phyloP scores from a whole-genome alignment of 371 early-diverging fungal species.

The Apophysomyces trapeziformis region DNA sequence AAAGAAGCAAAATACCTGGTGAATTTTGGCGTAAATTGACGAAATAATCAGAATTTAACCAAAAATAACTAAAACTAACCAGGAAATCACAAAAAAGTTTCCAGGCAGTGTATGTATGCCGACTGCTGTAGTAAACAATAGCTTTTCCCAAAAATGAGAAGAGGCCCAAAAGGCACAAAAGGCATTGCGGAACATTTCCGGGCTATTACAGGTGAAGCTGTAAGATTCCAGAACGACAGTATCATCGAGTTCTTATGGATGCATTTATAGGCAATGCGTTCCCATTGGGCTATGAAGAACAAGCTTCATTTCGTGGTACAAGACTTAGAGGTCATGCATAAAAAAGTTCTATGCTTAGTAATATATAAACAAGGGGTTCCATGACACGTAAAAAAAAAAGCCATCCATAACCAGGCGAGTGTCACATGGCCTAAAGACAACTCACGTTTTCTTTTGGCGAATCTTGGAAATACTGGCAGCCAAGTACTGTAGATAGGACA shows the following conservation, averaged over 20 bases:
- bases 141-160: constrained; percentile 16
- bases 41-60: too few species aligned
- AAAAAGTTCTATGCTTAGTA: not conserved
- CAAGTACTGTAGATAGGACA: not conserved
- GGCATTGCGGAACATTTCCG: constrained; percentile 14
- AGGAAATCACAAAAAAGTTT: too few species aligned
- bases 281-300: constrained; percentile 16
- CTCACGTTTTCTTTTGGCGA: not conserved
- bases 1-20: too few species aligned
- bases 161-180: constrained; percentile 11
- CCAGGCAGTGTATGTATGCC: not conserved
- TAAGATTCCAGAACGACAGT: not conserved
- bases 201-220: constrained; percentile 12
- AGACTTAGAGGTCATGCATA: constrained; percentile 16
- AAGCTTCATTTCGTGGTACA: constrained; percentile 17
- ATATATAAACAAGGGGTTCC: not conserved
- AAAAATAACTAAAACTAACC: too few species aligned
- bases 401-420: not conserved
- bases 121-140: constrained; percentile 9
- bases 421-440: not conserved
- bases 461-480: not conserved
- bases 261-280: constrained; percentile 6
- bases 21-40: too few species aligned
- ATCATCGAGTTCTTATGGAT: not conserved
- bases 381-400: not conserved